Base-by-base conservation (phyloP, 768 basidiomycete species). In the Boletus fagicola region DNA sequence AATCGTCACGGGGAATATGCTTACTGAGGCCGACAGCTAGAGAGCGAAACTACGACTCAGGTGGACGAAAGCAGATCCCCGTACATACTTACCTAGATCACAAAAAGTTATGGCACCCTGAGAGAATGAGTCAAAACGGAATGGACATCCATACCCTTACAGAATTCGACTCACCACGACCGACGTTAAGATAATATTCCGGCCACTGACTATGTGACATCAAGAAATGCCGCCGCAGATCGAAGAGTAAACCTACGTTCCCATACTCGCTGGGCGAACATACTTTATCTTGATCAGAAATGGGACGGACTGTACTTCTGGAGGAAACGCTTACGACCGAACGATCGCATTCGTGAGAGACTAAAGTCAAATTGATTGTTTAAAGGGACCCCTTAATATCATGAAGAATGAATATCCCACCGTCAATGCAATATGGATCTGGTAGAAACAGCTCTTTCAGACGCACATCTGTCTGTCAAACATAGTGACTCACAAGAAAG, bases 341-440 rank as follows among this genome's bases (percentile, higher is more conserved):
- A 84, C 75, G 42, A 80, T 69, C 60, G 78, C 80, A 63, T 82
- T 76, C 15, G 76, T 77, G 36, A 81, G 51, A 0, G 78, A 76
- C 83, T 85, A 28, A 3, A 49, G 15, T 30, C 58, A 36, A 53
- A 24, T 53, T 30, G n/a, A 24, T 53, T 30, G n/a, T 35, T 51
- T 24, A 44, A 42, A 48, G 44, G 1, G 6, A 22, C 5, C 13
- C 26, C 15, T 36, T 22, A 4, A 44, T 9, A 51, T 15, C 26
- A 36, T 16, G 24, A 39, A 48, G 42, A 39, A n/a, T 40, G 16
- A 13, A 39, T 24, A 2, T 65, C 79, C 68, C 59, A 83, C 83
- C 35, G 83, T 86, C 11, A 79, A 72, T 0, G 77, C 72, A 13
- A 84, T 79, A 67, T 84, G 82, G 20, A 80, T 66, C 83, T 85